Evolutionary conservation across 2,329 filamentous ascomycete species (phyloP), one percentile per base, ranked within the genome.

Genomic region (Epichloe hybrida): DNA sequence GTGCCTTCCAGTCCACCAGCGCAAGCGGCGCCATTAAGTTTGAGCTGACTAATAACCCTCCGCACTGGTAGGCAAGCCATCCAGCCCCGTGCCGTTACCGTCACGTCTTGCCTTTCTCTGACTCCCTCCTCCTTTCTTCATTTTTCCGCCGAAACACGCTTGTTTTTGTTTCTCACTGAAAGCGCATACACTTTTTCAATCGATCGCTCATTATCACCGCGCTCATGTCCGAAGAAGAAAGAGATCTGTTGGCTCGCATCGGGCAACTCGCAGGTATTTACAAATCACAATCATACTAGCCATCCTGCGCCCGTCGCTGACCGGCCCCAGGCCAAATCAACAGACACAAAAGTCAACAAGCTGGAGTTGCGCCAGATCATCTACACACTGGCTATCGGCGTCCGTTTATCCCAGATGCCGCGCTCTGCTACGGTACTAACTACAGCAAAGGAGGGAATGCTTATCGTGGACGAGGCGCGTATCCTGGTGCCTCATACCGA

Each of bases 311-410:
- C 36, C 27, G 51, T 51, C 45, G 59, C 55, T 67, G 49, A 62
- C 53, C 55, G 55, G 40, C 39, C 9, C 56, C 23, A 88, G 85
- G 84, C 57, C 83, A 86, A 67, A 91, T 93, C 63, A 89, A 89
- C 64, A 80, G 82, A 49, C 83, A 86, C 69, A 89, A 86, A 65
- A 86, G 78, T 55, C 77, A 83, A 55, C 74, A 78, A 56, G 63
- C 71, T 36, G 71, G 70, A 40, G 52, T 67, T 34, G 48, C 59
- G n/a, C 50, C 59, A 44, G 55, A 49, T 27, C 60, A 59, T 37
- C 61, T 62, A 36, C 59, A 60, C 12, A 55, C 57, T 50, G 57
- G 64, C 31, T 60, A 67, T 54, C 63, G 66, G 44, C 62, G 70
- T 73, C 63, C 46, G 69, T 65, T 49, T 35, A 34, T 49, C 40